These are phyloP conservation scores for Arabidopsis hybrid DNA, from an alignment of 441 rosid species.

Conservation along the genomic window DNA sequence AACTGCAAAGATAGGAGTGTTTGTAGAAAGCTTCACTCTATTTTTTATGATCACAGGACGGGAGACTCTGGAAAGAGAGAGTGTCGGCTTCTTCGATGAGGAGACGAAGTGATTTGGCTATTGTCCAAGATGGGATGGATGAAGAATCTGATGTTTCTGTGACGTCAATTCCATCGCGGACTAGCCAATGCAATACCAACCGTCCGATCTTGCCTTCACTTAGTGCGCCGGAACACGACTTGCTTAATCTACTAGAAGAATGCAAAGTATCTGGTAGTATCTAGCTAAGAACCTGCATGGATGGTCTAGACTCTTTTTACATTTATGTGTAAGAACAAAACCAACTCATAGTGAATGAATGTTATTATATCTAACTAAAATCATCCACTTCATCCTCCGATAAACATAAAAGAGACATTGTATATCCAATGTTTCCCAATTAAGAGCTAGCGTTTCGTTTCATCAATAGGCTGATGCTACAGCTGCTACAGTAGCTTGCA, in stretches of 20 bases:
- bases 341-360: not conserved
- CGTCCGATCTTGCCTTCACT: constrained; percentile 74
- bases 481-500: constrained; percentile 10
- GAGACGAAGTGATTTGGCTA: constrained; percentile 65
- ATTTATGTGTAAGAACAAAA: constrained; percentile 29
- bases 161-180: constrained; percentile 35
- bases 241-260: constrained; percentile 79
- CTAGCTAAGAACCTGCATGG: constrained; percentile 42
- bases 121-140: constrained; percentile 59
- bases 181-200: constrained; percentile 40
- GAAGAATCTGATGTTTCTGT: constrained; percentile 49
- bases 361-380: constrained; percentile 10
- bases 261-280: constrained; percentile 67
- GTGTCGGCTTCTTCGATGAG: constrained; percentile 61
- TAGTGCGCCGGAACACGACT: constrained; percentile 83
- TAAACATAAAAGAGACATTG: not conserved
- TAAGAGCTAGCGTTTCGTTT: not conserved
- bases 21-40: not conserved
- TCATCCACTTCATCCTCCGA: not conserved
- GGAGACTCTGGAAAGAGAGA: constrained; percentile 88
- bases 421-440: not conserved
- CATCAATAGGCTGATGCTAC: not conserved
- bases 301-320: constrained; percentile 15
- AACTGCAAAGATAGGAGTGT: not conserved
- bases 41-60: constrained; percentile 57